Evolutionary conservation across 768 basidiomycete genomes (phyloP).

Genomic region (Auriscalpium microsporum): DNA sequence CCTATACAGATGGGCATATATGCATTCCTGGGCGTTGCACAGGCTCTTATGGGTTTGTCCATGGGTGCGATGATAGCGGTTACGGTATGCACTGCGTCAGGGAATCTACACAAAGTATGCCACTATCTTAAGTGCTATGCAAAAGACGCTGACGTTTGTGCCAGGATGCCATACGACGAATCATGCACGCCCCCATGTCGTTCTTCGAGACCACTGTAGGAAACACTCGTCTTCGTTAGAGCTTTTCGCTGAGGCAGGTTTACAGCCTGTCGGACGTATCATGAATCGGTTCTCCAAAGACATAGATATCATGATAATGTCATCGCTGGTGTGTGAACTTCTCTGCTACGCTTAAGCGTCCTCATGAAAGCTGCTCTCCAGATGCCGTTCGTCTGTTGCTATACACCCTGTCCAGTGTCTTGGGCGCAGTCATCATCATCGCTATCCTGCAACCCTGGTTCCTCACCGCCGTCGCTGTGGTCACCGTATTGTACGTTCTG

Average conservation of each 20-base stretch:
- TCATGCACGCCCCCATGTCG: constrained; percentile 81
- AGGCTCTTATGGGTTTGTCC: constrained; percentile 60
- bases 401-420: constrained; percentile 50
- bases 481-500: constrained; percentile 55
- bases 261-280: constrained; percentile 71
- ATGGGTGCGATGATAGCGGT: constrained; percentile 59
- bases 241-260: too few relatives aligned
- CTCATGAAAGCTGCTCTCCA: constrained; percentile 10
- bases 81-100: constrained; percentile 73
- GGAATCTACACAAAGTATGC: constrained; percentile 49
- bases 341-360: background rate
- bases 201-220: constrained; percentile 82
- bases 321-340: constrained; percentile 40
- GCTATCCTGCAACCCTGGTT: constrained; percentile 79
- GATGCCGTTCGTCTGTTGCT: constrained; percentile 72
- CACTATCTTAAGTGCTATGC: background rate
- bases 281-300: constrained; percentile 90
- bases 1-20: constrained; percentile 68
- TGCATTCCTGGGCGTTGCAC: constrained; percentile 59
- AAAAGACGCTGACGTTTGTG: too few relatives aligned
- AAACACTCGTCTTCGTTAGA: background rate
- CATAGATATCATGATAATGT: constrained; percentile 72
- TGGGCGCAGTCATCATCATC: constrained; percentile 74
- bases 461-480: constrained; percentile 59
- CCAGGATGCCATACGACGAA: constrained; percentile 53